These are phyloP conservation scores for Ophiostoma himal-ulmi DNA, from an alignment of 2,329 filamentous ascomycete species.

Conservation along the genomic window DNA sequence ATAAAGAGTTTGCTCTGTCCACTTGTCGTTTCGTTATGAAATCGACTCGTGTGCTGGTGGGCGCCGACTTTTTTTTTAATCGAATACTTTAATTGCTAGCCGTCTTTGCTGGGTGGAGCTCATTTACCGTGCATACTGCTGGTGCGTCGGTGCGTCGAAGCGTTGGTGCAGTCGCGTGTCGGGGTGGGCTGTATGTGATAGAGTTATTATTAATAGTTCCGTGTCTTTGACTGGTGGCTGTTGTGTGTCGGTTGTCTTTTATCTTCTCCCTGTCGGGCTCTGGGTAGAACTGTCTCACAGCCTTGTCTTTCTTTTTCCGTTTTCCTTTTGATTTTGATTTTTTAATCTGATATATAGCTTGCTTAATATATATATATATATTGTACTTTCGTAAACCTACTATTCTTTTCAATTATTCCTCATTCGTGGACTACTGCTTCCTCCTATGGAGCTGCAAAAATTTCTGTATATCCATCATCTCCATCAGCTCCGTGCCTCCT, in stretches of 20 bases:
- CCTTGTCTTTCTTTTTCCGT: neutral
- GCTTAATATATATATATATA: neutral
- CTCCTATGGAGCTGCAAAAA: constrained; percentile 2
- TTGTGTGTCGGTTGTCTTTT: neutral
- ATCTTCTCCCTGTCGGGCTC: neutral
- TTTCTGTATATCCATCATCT: neutral
- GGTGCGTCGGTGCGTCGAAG: neutral
- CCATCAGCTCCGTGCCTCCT: neutral
- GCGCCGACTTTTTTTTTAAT: constrained; percentile 6
- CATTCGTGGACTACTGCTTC: neutral
- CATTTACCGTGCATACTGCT: neutral
- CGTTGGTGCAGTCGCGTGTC: neutral
- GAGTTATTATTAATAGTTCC: too few species aligned
- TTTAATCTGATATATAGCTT: neutral
- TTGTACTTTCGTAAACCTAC: neutral
- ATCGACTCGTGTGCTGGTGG: neutral
- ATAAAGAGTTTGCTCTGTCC: constrained; percentile 6
- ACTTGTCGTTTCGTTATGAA: neutral
- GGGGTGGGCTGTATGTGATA: too few species aligned
- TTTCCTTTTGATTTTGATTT: neutral
- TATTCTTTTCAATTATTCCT: neutral
- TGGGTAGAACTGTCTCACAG: neutral
- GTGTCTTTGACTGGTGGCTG: too few species aligned
- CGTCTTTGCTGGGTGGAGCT: neutral
- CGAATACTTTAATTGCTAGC: neutral